Evolutionary conservation across 2,329 filamentous ascomycete genomes (phyloP).

Genomic region (Cladosporium sp.): DNA sequence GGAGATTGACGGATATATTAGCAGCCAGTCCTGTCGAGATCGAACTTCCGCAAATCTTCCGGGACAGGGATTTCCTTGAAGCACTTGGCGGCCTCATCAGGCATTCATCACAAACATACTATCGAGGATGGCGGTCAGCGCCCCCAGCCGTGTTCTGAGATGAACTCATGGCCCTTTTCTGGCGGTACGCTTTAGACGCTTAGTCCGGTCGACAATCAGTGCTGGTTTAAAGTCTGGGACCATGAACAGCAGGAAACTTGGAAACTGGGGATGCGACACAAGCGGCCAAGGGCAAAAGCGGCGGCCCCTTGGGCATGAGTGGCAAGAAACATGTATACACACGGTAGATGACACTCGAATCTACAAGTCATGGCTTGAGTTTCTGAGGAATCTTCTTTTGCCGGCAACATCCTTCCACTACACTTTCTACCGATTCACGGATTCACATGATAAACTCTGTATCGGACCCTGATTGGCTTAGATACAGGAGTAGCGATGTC

Average conservation of each 20-base stretch:
- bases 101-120: neutral
- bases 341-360: neutral
- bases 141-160: neutral
- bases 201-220: neutral
- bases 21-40: neutral
- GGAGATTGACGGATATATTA: neutral
- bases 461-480: neutral
- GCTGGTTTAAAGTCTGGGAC: neutral
- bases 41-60: constrained; percentile 12
- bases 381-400: neutral
- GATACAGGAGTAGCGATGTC: neutral
- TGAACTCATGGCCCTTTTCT: neutral
- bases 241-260: neutral
- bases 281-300: neutral
- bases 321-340: neutral
- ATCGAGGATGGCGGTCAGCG: neutral
- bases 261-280: neutral
- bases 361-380: neutral
- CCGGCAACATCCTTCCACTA: neutral
- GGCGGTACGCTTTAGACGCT: neutral
- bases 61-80: constrained; percentile 1
- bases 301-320: neutral
- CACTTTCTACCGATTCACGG: neutral
- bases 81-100: neutral
- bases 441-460: neutral